A percentile compares a stretch with the other conserved stretches of the same genome.
Conservation (phyloP, 805 yeast genomes). For the Cyberlindnera euphorbiiphila region DNA sequence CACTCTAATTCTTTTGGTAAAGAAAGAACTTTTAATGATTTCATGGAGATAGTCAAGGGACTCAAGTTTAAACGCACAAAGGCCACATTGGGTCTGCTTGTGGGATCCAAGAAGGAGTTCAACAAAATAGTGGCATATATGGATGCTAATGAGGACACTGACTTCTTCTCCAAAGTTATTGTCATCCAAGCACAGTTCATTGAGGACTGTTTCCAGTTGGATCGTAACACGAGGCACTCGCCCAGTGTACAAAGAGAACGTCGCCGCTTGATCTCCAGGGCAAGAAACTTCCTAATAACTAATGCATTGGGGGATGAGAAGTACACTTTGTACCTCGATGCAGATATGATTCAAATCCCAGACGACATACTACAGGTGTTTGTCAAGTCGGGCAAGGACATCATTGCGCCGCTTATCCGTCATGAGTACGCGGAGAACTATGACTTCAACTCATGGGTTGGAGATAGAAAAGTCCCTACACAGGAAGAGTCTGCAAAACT, state of each 20-base stretch:
- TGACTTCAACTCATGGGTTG: conserved; percentile 36
- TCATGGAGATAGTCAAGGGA: conserved; percentile 29
- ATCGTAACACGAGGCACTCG: conserved; percentile 20
- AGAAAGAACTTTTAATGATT: conserved; percentile 31
- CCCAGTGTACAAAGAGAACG: conserved; percentile 24
- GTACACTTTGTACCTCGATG: conserved; percentile 30
- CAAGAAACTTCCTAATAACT: conserved; percentile 29
- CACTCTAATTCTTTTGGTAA: conserved; percentile 35
- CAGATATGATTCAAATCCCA: conserved; percentile 29
- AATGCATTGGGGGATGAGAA: conserved; percentile 27
- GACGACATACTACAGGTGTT: conserved; percentile 27
- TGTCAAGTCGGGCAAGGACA: conserved; percentile 26
- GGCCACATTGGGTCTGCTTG: conserved; percentile 23
- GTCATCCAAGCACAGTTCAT: conserved; percentile 23
- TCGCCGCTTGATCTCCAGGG: conserved; percentile 28
- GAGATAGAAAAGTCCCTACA: conserved; percentile 29
- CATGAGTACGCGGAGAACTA: conserved; percentile 29
- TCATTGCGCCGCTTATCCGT: conserved; percentile 30
- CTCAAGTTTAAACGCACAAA: conserved; percentile 27
- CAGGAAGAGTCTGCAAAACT: conserved; percentile 17
- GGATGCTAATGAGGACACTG: conserved; percentile 9
- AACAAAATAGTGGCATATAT: conserved; percentile 4
- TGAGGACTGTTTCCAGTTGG: conserved; percentile 15
- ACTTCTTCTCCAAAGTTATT: conserved; percentile 15
- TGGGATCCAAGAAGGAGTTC: conserved; percentile 18